Conservation (phyloP, 2,329 filamentous ascomycete genomes). For the Pseudogymnoascus sp. region DNA sequence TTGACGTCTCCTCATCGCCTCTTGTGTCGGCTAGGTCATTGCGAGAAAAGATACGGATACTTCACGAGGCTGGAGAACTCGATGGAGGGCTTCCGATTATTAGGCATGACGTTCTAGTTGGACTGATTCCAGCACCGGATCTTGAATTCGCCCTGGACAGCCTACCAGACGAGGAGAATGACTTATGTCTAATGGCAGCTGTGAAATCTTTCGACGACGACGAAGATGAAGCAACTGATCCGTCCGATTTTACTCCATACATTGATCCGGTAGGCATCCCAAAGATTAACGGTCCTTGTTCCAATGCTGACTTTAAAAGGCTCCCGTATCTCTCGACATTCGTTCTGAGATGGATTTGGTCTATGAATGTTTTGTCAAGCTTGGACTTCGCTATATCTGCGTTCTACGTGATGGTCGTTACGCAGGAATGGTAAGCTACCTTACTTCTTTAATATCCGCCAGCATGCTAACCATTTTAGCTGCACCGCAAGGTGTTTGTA, state of each 20-base stretch:
- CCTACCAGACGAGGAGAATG: conserved; percentile 65
- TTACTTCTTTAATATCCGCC: background rate
- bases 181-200: conserved; percentile 74
- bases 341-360: conserved; percentile 88
- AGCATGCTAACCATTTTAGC: conserved; percentile 36
- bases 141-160: conserved; percentile 87
- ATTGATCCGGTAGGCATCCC: conserved; percentile 68
- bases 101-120: conserved; percentile 70
- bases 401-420: conserved; percentile 78
- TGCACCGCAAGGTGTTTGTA: conserved; percentile 95
- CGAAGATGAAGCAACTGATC: conserved; percentile 50
- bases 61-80: conserved; percentile 80
- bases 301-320: conserved; percentile 36
- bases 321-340: conserved; percentile 81
- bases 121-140: conserved; percentile 87
- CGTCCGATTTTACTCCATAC: conserved; percentile 80
- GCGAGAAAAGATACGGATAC: conserved; percentile 69
- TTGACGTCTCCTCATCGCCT: conserved; percentile 80
- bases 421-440: conserved; percentile 67
- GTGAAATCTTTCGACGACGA: conserved; percentile 58
- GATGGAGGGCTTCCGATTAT: conserved; percentile 88
- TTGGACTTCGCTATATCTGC: conserved; percentile 87
- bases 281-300: background rate
- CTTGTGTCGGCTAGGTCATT: conserved; percentile 70
- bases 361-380: conserved; percentile 92